These are phyloP conservation scores for Arabis hirsuta DNA, from an alignment of 345 rosid species.

Conservation along the genomic window DNA sequence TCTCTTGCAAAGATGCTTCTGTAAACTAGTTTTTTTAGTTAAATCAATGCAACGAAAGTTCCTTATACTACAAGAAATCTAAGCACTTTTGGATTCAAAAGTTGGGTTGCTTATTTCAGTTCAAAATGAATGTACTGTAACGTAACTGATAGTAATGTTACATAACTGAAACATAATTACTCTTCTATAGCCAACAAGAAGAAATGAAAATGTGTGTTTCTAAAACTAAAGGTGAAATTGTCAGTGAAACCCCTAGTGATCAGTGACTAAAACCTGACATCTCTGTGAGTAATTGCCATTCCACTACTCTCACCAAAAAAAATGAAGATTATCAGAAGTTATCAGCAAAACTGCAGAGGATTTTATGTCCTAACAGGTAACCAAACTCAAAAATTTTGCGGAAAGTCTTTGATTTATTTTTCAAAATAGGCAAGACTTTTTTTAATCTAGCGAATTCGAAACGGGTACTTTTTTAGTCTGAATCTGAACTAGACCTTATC, in stretches of 20 bases:
- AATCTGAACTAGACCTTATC: slow-evolving; percentile 58
- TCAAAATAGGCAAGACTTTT: too few relatives aligned
- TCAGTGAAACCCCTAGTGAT: slow-evolving; percentile 3
- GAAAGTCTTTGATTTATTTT: too few relatives aligned
- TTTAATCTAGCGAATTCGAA: too few relatives aligned
- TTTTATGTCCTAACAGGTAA: slow-evolving; percentile 21
- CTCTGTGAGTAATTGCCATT: not conserved
- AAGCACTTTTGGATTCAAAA: slow-evolving; percentile 1
- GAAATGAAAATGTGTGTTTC: slow-evolving; percentile 5
- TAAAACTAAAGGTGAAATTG: slow-evolving; percentile 24
- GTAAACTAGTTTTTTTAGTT: not conserved
- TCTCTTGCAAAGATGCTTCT: not conserved
- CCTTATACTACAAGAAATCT: not conserved
- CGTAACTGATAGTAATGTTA: slow-evolving; percentile 9
- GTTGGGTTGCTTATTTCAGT: slow-evolving; percentile 2
- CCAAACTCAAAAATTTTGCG: not conserved
- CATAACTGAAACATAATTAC: slow-evolving; percentile 18
- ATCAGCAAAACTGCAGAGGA: slow-evolving; percentile 29
- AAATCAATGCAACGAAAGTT: not conserved
- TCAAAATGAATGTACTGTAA: slow-evolving; percentile 6
- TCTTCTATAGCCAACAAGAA: slow-evolving; percentile 21
- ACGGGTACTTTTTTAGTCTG: slow-evolving; percentile 53
- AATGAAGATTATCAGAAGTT: slow-evolving; percentile 16
- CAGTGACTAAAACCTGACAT: slow-evolving; percentile 28
- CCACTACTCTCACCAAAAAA: too few relatives aligned